A percentile compares a stretch with the other conserved stretches of the same genome.
These are phyloP conservation scores for Colletotrichum tropicicola DNA, from an alignment of 2,329 filamentous ascomycete species.

Conservation along the genomic window DNA sequence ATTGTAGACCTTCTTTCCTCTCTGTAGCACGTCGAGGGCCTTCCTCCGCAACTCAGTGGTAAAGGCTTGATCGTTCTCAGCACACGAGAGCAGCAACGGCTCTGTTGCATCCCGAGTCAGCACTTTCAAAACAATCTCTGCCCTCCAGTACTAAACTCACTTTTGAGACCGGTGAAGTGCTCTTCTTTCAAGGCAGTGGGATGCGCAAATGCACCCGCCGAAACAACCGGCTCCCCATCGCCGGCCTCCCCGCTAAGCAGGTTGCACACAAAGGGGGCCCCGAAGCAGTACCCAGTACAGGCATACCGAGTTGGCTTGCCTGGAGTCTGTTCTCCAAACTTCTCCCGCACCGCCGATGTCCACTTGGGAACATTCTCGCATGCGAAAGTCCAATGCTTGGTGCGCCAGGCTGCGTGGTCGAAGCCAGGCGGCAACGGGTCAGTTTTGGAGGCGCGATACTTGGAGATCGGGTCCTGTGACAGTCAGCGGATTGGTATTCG, in stretches of 20 bases:
- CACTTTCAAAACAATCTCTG: not conserved
- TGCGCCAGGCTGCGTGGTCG: slow-evolving; percentile 57
- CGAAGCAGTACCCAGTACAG: slow-evolving; percentile 52
- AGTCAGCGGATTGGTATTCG: not conserved
- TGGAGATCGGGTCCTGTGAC: slow-evolving; percentile 51
- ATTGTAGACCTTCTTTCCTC: slow-evolving; percentile 60
- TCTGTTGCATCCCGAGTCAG: slow-evolving; percentile 32
- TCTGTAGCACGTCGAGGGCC: slow-evolving; percentile 52
- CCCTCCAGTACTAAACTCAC: slow-evolving; percentile 34
- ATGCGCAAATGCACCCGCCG: slow-evolving; percentile 59
- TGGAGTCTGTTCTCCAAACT: slow-evolving; percentile 40
- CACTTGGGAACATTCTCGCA: slow-evolving; percentile 53
- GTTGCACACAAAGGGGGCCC: slow-evolving; percentile 54
- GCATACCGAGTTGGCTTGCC: slow-evolving; percentile 43
- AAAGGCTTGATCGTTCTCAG: slow-evolving; percentile 56
- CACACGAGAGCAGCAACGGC: slow-evolving; percentile 55
- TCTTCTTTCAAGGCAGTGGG: slow-evolving; percentile 58
- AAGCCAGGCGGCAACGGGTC: slow-evolving; percentile 45
- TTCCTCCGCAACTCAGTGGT: slow-evolving; percentile 44
- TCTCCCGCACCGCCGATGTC: slow-evolving; percentile 46
- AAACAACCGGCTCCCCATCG: slow-evolving; percentile 33
- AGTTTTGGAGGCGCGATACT: slow-evolving; percentile 42
- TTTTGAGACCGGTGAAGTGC: slow-evolving; percentile 49
- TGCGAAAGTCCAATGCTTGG: slow-evolving; percentile 53
- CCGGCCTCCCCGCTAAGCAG: slow-evolving; percentile 17